Conservation (phyloP, 768 basidiomycete genomes). For the Tylopilus sp. region DNA sequence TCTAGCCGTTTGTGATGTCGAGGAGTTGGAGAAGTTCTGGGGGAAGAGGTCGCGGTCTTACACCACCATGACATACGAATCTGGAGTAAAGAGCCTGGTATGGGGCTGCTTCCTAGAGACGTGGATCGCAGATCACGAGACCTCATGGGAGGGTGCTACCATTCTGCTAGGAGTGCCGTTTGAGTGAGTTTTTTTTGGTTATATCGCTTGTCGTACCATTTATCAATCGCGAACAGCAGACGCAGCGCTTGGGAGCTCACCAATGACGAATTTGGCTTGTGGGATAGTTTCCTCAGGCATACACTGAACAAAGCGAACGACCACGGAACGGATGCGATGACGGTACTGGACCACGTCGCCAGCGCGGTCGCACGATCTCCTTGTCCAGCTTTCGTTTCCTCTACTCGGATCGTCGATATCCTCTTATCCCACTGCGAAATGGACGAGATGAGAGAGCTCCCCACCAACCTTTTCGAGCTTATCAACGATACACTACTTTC, state of each 20-base stretch:
- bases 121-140: constrained; percentile 48
- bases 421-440: constrained; percentile 55
- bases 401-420: constrained; percentile 58
- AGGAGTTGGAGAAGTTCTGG: constrained; percentile 57
- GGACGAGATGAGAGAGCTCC: constrained; percentile 49
- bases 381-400: constrained; percentile 38
- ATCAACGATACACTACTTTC: constrained; percentile 56
- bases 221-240: constrained; percentile 28
- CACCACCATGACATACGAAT: constrained; percentile 32
- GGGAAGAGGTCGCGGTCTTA: constrained; percentile 19
- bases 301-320: constrained; percentile 58
- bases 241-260: constrained; percentile 49
- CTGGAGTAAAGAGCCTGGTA: constrained; percentile 43
- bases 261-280: constrained; percentile 51
- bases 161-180: constrained; percentile 61
- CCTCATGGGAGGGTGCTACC: constrained; percentile 53
- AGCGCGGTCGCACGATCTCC: constrained; percentile 40
- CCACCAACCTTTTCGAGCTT: constrained; percentile 53
- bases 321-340: constrained; percentile 49
- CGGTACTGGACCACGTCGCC: constrained; percentile 58
- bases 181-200: constrained; percentile 39
- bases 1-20: constrained; percentile 43
- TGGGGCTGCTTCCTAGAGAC: constrained; percentile 57
- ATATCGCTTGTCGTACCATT: constrained; percentile 1
- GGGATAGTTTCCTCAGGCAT: constrained; percentile 56